Conservation (phyloP, 1,284 basidiomycete species). For the Leccinum pachyderme region DNA sequence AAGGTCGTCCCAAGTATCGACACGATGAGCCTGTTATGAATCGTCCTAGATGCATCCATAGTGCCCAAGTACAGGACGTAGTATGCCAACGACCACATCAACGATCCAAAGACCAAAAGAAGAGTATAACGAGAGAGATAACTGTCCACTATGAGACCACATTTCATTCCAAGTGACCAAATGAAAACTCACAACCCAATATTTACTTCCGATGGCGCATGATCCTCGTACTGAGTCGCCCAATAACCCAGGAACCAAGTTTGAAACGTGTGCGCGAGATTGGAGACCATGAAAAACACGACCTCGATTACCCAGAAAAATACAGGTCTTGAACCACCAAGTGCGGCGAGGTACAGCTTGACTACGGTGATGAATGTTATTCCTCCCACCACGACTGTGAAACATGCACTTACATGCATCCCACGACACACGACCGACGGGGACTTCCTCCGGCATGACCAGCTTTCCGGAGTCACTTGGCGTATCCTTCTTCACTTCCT, state of each 20-base stretch:
- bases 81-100: background rate
- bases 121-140: background rate
- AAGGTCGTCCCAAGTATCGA: background rate
- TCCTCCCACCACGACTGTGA: background rate
- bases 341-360: slow-evolving; percentile 2
- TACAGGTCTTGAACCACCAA: background rate
- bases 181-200: background rate
- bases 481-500: background rate
- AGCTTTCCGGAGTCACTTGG: background rate
- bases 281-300: background rate
- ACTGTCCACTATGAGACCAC: background rate
- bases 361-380: background rate
- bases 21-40: background rate
- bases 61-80: background rate
- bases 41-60: background rate
- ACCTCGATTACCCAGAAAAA: background rate
- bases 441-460: background rate
- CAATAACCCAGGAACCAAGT: background rate
- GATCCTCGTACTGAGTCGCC: background rate
- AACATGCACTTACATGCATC: background rate
- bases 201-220: background rate
- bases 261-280: background rate
- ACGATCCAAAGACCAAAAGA: background rate
- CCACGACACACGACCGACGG: background rate
- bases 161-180: background rate